Base-by-base conservation (phyloP, 2,329 filamentous ascomycete species). In the Coleophoma crateriformis region DNA sequence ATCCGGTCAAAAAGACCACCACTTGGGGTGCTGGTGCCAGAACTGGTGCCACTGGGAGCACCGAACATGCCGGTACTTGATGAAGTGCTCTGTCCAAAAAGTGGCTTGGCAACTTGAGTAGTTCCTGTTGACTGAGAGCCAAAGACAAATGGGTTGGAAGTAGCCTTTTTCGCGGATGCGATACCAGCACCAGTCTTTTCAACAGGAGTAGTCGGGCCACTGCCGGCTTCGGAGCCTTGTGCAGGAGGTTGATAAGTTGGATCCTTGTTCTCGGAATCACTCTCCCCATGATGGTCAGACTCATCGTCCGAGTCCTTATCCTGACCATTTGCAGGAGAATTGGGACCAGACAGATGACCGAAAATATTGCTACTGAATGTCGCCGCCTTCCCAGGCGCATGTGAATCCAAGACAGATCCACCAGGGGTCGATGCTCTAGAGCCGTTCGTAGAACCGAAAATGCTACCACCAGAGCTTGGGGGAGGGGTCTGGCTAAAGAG, bases 1-100 rank as follows among this genome's bases (percentile, higher is more conserved):
- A 82, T 71, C 33, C 79, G 75, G 37, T 81, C 78, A 55, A 81
- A 81, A 13, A 82, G 60, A 60, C 78, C 81, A 42, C 71, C 69
- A 17, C 70, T 72, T 19, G 74, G 68, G 3, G 70, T 71, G 50
- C 68, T 70, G 7, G 55, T 51, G 22, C 50, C 57, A 33, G 53
- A 38, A 33, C 12, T 46, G 37, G 65, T 54, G 11, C 59, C 57
- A 2, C 61, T 55, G 11, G 62, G 61, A 19, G 69, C 64, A 55
- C 73, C 67, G 17, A 61, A 56, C 10, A 65, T 59, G 8, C 15
- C 33, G 69, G 12, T 33, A 27, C 19, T 71, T 73, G 34, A 69
- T 69, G 22, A 64, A 68, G 33, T 66, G 61, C 68, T 51, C 70
- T 75, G 40, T 11, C 47, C 47, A 44, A 49, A 45, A 3, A 49